Evolutionary conservation across 2,329 filamentous ascomycete genomes (phyloP).

Genomic region (Herpotrichia juniperi): DNA sequence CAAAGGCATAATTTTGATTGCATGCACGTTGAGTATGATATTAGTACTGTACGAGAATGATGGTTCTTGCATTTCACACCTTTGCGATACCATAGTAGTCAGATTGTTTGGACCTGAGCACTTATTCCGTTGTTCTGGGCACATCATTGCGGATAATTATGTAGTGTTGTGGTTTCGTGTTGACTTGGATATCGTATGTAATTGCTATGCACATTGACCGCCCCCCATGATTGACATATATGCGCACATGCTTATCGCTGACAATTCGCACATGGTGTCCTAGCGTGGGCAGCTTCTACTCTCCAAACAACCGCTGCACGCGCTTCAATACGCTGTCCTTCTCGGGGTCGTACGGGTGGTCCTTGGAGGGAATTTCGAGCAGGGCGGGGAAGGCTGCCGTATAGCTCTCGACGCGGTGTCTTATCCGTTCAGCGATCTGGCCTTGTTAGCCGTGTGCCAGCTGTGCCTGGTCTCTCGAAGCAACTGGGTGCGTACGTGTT

Average conservation of each 20-base stretch:
- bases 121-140: neutral
- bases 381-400: constrained; percentile 95
- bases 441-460: neutral
- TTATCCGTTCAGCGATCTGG: constrained; percentile 92
- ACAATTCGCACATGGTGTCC: neutral
- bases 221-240: too few relatives aligned
- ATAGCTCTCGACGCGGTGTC: constrained; percentile 87
- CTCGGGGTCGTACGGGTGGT: constrained; percentile 98
- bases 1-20: neutral
- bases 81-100: constrained; percentile 17
- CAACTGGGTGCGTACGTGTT: constrained; percentile 69
- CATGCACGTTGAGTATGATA: neutral
- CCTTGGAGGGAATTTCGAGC: constrained; percentile 97
- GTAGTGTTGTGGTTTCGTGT: too few relatives aligned
- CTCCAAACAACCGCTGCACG: constrained; percentile 75
- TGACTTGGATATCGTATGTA: constrained; percentile 3
- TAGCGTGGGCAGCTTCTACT: constrained; percentile 56
- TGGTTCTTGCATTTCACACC: constrained; percentile 8
- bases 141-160: too few relatives aligned
- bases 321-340: constrained; percentile 97
- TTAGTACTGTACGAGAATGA: neutral
- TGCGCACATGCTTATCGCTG: neutral
- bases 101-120: constrained; percentile 9
- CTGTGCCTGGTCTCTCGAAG: neutral
- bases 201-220: neutral